Base-by-base conservation (phyloP, 805 yeast genomes). In the Maudiozyma bulderi region DNA sequence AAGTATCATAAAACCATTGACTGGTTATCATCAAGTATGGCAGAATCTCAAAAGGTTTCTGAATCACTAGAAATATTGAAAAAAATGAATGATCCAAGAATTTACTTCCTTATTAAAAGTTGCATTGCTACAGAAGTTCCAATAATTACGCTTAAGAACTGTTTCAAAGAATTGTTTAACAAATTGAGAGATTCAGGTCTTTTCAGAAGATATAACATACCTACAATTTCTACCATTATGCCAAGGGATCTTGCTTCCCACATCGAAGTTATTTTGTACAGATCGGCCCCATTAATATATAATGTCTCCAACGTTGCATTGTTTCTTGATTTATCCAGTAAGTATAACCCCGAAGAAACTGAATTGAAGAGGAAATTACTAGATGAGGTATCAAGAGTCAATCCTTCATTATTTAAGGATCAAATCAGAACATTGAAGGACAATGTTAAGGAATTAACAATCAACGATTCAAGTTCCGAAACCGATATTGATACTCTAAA, bases 361-460 rank as follows among this genome's bases (percentile, higher is more conserved):
- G 62, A 6, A 54, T 65, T 30, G 74, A 65, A 57, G 47, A 76
- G 79, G 48, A 78, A 73, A 45, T 54, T 84, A 4, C 64, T 87
- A 29, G 81, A 80, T 50, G 71, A 76, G 40, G 76, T 86, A 3
- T 80, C 95, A 0, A 57, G 62, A 2, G 71, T 75, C 3, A 68
- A 77, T 44, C 96, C 96, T 0, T 73, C 75, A 11, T 79, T 82
- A 1, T 74, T 88, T 60, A 77, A 77, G 55, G 73, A 74, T 34
- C 86, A 86, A 56, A 69, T 82, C 8, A 65, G 71, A 5, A 73
- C 74, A 6, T 66, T 88, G 48, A 69, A 73, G 4, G 63, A 69
- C 0, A 62, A 80, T 3, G 64, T 65, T 9, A 56, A 48, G 51
- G 55, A 14, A 54, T 56, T 20, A 49, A 52, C 50, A 3, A 47